Evolutionary conservation across 352 stramenopile genomes (phyloP), one percentile per base, ranked within the genome.

Genomic region (Globisporangium paddicum): DNA sequence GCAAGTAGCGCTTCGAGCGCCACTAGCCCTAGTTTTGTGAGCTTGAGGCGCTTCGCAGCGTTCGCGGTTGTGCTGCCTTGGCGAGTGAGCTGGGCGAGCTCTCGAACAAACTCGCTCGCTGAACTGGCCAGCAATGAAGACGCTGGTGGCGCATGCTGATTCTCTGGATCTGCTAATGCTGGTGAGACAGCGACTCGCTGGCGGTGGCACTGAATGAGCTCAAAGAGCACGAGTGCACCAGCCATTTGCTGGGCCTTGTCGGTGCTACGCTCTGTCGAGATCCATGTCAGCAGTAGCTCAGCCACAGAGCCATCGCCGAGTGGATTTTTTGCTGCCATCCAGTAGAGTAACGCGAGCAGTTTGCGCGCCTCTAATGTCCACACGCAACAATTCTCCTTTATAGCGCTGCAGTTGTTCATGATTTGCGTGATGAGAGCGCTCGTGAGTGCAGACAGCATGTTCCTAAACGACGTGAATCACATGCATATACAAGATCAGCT

Each of bases 151-250:
- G 21, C 26, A 41, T 38, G 13, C 16, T 32, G 19, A 5, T 10
- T n/a, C 14, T 13, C n/a, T 42, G 16, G 28, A 13, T 19, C 38
- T 63, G 32, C 38, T 3, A n/a, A n/a, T n/a, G 28, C 6, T 37
- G 13, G 9, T 21, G 21, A 23, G 11, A 6, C 0, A 18, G 48
- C 14, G 0, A 58, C 5, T 2, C 18, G 4, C 55, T 51, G 30
- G 23, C 52, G 70, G 45, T 64, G 60, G n/a, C 59, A 62, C 51
- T 86, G 77, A 6, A 86, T 42, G 8, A 92, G 50, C 57, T 90
- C 82, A 52, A 89, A 87, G 18, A 87, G 40, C 19, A 77, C 70
- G 18, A 90, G 72, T 56, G 72, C 79, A 21, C 68, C 69, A n/a
- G 73, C 54, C 41, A 92, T 25, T 60, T 89, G 79, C 16, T 69